A percentile compares a stretch with the other conserved stretches of the same genome.
Conservation (phyloP, 1,284 basidiomycete species). For the Moesziomyces parantarcticus region DNA sequence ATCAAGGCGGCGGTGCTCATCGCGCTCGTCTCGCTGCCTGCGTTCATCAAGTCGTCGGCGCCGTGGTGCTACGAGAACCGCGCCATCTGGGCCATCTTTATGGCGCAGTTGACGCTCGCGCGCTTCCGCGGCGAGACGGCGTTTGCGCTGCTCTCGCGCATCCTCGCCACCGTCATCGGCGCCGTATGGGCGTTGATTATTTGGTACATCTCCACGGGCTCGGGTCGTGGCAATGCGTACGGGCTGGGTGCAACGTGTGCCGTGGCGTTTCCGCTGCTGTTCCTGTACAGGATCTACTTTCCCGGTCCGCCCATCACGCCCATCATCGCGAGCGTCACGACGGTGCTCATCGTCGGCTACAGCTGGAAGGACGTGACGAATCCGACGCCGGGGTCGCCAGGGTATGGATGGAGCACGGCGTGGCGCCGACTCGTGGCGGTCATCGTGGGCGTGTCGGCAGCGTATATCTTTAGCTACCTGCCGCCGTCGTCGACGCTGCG, state of each 20-base stretch:
- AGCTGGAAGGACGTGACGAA: conserved; percentile 56
- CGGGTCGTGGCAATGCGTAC: conserved; percentile 72
- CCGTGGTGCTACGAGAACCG: conserved; percentile 63
- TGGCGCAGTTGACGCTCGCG: conserved; percentile 63
- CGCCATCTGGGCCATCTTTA: conserved; percentile 64
- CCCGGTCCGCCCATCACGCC: conserved; percentile 79
- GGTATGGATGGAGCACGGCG: conserved; percentile 70
- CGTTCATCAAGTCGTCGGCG: conserved; percentile 49
- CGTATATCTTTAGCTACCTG: conserved; percentile 58
- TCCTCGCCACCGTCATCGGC: conserved; percentile 56
- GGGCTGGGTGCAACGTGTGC: conserved; percentile 78
- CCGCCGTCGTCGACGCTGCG: conserved; percentile 69
- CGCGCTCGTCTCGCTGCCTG: conserved; percentile 67
- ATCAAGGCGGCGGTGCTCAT: conserved; percentile 81
- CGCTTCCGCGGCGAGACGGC: conserved; percentile 62
- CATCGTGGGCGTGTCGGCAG: conserved; percentile 62
- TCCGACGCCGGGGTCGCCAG: conserved; percentile 57
- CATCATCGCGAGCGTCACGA: conserved; percentile 80
- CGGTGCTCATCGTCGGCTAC: conserved; percentile 68
- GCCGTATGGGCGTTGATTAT: conserved; percentile 76
- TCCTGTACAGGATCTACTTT: conserved; percentile 76
- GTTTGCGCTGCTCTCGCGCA: conserved; percentile 54
- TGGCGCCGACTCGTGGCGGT: conserved; percentile 70
- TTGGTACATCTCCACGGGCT: conserved; percentile 76
- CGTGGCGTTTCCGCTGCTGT: conserved; percentile 76